Percentiles rank a stretch among this genome's conserved stretches.
Evolutionary conservation across 768 basidiomycete species (phyloP).

Genomic region (Xerocomus brunneocitrinus): DNA sequence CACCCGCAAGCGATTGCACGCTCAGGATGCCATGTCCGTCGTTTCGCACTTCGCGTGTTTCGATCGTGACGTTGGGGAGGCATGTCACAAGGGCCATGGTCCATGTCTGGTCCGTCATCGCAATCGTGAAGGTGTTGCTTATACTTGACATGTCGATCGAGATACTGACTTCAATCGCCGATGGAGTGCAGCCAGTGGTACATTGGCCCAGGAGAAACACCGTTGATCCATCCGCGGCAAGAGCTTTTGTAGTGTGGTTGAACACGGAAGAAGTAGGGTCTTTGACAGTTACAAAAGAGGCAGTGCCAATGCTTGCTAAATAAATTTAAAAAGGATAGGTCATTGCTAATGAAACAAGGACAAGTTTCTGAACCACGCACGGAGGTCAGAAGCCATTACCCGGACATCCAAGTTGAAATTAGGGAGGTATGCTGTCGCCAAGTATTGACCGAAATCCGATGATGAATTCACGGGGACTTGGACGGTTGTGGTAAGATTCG

Average conservation of each 20-base stretch:
- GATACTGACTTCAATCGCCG: background rate
- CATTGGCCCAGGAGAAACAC: constrained; percentile 23
- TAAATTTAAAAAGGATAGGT: background rate
- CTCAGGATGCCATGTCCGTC: constrained; percentile 14
- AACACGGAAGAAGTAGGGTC: constrained; percentile 6
- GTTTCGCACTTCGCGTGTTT: constrained; percentile 27
- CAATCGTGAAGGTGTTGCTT: constrained; percentile 10
- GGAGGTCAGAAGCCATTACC: background rate
- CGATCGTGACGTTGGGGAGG: constrained; percentile 18
- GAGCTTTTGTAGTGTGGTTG: constrained; percentile 21
- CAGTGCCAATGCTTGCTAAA: background rate
- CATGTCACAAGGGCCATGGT: constrained; percentile 20
- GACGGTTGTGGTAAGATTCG: constrained; percentile 20
- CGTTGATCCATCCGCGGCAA: constrained; percentile 18
- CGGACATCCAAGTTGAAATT: constrained; percentile 18
- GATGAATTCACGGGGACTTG: constrained; percentile 10
- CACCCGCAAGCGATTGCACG: constrained; percentile 15
- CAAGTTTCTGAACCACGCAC: constrained; percentile 5
- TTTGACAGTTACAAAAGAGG: constrained; percentile 5
- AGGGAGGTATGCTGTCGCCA: constrained; percentile 14
- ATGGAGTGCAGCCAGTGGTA: constrained; percentile 10
- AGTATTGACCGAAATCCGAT: background rate
- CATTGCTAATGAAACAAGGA: background rate
- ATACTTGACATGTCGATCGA: constrained; percentile 14
- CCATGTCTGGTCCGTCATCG: constrained; percentile 17